Conservation (phyloP, 257 asterid species). For the Capsicum baccatum region DNA sequence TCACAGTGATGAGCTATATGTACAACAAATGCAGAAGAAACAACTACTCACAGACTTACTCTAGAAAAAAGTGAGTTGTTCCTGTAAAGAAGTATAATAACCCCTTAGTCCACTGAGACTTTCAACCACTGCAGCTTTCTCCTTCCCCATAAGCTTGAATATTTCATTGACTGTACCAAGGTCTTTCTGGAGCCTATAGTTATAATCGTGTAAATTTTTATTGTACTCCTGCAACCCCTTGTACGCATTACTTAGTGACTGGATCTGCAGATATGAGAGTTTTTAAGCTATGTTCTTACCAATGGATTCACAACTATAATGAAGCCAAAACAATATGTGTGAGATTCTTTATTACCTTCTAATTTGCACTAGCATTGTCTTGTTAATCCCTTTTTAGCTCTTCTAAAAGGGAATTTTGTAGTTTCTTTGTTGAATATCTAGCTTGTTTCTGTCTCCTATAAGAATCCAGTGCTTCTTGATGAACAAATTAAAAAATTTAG, state of each 20-base stretch:
- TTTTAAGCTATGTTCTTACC: not conserved
- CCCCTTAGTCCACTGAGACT: slow-evolving; percentile 86
- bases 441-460: slow-evolving; percentile 66
- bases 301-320: too few relatives aligned
- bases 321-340: too few relatives aligned
- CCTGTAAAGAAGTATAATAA: slow-evolving; percentile 78
- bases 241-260: slow-evolving; percentile 64
- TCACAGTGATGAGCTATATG: not conserved
- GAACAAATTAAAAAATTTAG: slow-evolving; percentile 24
- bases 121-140: slow-evolving; percentile 77
- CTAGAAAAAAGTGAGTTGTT: slow-evolving; percentile 72
- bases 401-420: slow-evolving; percentile 57
- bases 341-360: too few relatives aligned
- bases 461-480: slow-evolving; percentile 76
- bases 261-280: slow-evolving; percentile 57
- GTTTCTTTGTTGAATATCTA: slow-evolving; percentile 63
- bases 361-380: too few relatives aligned
- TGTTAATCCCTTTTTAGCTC: too few relatives aligned
- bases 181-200: slow-evolving; percentile 80
- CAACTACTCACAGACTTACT: slow-evolving; percentile 3
- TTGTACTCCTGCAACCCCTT: slow-evolving; percentile 83
- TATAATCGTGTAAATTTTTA: slow-evolving; percentile 84
- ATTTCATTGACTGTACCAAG: slow-evolving; percentile 62
- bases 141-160: slow-evolving; percentile 76
- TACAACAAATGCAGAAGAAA: not conserved